phyloP scores from a whole-genome alignment of 2,329 filamentous ascomycete genomes.

The Cladophialophora exuberans region DNA sequence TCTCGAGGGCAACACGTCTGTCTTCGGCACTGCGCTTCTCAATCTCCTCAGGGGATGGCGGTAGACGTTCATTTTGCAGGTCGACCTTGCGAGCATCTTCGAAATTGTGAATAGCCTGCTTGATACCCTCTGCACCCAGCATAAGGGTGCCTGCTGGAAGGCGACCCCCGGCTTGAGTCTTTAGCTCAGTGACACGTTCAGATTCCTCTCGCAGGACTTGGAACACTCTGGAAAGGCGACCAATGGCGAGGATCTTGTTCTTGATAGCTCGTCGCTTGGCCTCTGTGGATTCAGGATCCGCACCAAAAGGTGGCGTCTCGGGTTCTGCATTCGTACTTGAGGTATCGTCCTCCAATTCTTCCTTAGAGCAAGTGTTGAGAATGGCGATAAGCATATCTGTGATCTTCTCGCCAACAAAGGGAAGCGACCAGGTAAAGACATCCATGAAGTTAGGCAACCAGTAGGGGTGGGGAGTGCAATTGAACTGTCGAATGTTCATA shows the following conservation, averaged over 20 bases:
- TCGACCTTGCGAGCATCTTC: constrained; percentile 97
- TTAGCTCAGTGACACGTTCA: constrained; percentile 94
- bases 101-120: constrained; percentile 95
- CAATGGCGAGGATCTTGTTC: constrained; percentile 99
- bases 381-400: constrained; percentile 99
- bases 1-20: constrained; percentile 74
- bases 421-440: constrained; percentile 99
- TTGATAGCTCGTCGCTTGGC: constrained; percentile 97
- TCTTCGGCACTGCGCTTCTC: constrained; percentile 80
- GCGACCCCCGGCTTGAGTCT: constrained; percentile 90
- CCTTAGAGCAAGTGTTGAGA: constrained; percentile 97
- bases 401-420: constrained; percentile 98
- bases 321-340: constrained; percentile 72
- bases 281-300: constrained; percentile 84
- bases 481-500: constrained; percentile 99
- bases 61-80: constrained; percentile 91
- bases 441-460: constrained; percentile 99
- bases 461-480: constrained; percentile 98
- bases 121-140: constrained; percentile 97
- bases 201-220: constrained; percentile 97
- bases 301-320: constrained; percentile 69
- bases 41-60: constrained; percentile 91
- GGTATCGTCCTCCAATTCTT: constrained; percentile 89
- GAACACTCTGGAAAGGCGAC: constrained; percentile 94
- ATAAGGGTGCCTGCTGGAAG: constrained; percentile 94